Conservation (phyloP, 768 basidiomycete species). For the Naematelia encephala region DNA sequence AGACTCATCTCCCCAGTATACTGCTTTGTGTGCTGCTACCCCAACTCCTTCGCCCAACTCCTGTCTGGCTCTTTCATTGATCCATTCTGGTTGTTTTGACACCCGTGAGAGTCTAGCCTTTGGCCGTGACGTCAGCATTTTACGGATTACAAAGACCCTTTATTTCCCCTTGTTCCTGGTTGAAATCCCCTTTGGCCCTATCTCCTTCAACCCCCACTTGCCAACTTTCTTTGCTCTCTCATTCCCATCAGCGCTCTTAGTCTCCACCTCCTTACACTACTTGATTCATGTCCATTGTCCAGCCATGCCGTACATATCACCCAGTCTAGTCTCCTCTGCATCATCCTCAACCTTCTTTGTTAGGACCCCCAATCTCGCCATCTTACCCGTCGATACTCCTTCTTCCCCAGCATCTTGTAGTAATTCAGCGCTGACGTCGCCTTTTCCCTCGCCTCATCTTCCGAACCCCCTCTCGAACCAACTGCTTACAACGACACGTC, state of each 20-base stretch:
- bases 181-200: background rate
- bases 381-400: slow-evolving; percentile 5
- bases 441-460: slow-evolving; percentile 4
- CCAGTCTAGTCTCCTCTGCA: background rate
- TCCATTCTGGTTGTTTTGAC: no score
- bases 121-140: slow-evolving; percentile 8
- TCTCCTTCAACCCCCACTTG: background rate
- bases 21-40: no score
- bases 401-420: slow-evolving; percentile 11
- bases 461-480: slow-evolving; percentile 6
- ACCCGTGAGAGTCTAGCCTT: no score
- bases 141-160: slow-evolving; percentile 1
- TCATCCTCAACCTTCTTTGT: background rate
- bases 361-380: slow-evolving; percentile 7
- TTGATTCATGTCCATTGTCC: background rate
- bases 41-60: no score
- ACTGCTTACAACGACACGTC: background rate
- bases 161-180: background rate
- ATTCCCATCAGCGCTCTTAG: background rate
- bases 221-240: background rate
- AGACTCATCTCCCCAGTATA: no score
- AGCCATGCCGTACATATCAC: slow-evolving; percentile 4
- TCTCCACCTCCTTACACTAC: no score
- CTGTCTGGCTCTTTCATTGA: no score
- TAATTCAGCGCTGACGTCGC: slow-evolving; percentile 20